Evolutionary conservation across 139 green algal species (phyloP).

Genomic region (Tetradesmus obliquus): DNA sequence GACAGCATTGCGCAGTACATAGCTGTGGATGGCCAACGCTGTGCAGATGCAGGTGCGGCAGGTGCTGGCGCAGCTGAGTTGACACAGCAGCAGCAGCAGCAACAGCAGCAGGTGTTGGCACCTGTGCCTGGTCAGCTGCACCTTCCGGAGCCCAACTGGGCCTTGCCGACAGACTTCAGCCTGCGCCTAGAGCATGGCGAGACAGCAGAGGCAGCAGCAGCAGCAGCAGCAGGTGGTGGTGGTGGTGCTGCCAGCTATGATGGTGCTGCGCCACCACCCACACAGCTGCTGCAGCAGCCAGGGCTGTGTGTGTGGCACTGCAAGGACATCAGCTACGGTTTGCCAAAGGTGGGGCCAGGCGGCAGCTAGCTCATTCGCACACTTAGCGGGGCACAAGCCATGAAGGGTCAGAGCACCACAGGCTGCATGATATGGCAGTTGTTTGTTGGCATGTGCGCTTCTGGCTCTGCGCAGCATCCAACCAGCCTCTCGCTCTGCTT

Average conservation of each 20-base stretch:
- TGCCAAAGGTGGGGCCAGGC: slow-evolving; percentile 55
- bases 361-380: no score
- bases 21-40: not conserved
- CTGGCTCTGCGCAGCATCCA: no score
- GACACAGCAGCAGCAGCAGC: not conserved
- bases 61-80: not conserved
- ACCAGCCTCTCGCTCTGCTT: no score
- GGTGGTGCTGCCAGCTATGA: not conserved
- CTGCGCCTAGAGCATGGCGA: not conserved
- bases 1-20: slow-evolving; percentile 3
- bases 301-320: slow-evolving; percentile 54
- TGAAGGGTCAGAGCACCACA: no score
- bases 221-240: not conserved
- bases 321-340: slow-evolving; percentile 51
- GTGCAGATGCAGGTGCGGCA: not conserved
- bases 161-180: slow-evolving; percentile 29
- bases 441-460: no score
- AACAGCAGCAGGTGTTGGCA: not conserved
- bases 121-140: slow-evolving; percentile 27
- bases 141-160: slow-evolving; percentile 44
- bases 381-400: no score
- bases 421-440: no score
- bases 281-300: not conserved
- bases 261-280: not conserved
- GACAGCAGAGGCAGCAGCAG: slow-evolving; percentile 7